Evolutionary conservation across 1,284 basidiomycete species (phyloP), one percentile per base, ranked within the genome.

Genomic region (Boletus semigastroideus): DNA sequence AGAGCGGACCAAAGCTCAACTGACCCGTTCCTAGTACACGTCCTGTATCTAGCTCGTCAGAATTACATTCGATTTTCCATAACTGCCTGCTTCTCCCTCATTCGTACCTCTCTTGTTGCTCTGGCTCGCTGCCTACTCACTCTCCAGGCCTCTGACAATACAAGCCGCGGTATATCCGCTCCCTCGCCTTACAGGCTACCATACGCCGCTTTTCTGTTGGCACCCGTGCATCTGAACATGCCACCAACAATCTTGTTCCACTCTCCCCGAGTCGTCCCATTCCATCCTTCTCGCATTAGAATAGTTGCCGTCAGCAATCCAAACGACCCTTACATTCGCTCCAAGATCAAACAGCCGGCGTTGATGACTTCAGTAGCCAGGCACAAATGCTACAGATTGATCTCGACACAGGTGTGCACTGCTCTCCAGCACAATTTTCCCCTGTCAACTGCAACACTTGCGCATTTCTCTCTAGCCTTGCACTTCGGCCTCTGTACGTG

Each of bases 281-380:
- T n/a, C 12, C 16, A 34, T 20, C 27, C 44, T 8, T 14, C 50
- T 20, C 41, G 45, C 28, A n/a, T 51, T 8, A 46, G 43, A 17
- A 10, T 45, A 14, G 34, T 51, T 13, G 12, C 22, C 22, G 33
- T 40, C 25, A 19, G 17, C 9, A 22, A 19, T 4, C 17, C 41
- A 20, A 37, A 59, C 4, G 25, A n/a, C 9, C 31, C 14, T 46
- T 19, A 19, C 40, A 6, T 46, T 25, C 34, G 1, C 63, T 69
- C 25, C 28, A 39, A 5, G 63, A 69, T 22, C 49, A 65, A 38
- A 65, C 64, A 0, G 48, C 55, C 25, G 49, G 46, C 12, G 25
- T 40, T 33, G 17, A 75, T 37, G 79, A 84, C 56, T 69, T 85
- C 46, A 83, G 82, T 14, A 78, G 78, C 16, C 74, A 75, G 3